Conservation (phyloP, 2,329 filamentous ascomycete genomes). For the Ceratocystis harringtonii region DNA sequence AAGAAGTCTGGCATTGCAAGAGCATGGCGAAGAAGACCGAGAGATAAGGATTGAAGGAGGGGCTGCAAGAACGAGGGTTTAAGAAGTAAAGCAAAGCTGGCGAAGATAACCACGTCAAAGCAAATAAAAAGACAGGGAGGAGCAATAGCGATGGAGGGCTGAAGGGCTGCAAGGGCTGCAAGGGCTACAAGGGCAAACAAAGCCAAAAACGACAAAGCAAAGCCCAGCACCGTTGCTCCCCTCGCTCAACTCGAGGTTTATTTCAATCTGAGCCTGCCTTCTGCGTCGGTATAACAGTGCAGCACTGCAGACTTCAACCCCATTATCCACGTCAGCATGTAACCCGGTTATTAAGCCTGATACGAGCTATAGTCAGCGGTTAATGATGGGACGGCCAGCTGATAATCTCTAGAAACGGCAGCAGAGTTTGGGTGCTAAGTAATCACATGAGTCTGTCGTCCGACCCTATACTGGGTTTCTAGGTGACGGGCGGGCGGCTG, state of each 20-base stretch:
- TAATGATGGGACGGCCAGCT: background rate
- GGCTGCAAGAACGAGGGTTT: background rate
- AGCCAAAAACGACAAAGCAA: no score
- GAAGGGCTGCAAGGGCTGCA: background rate
- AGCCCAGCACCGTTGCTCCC: no score
- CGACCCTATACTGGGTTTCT: no score
- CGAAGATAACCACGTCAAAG: background rate
- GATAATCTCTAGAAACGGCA: background rate
- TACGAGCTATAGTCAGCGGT: background rate
- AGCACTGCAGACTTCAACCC: background rate
- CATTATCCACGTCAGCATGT: background rate
- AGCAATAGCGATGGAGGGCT: no score
- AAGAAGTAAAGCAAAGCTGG: background rate
- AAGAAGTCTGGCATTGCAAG: conserved; percentile 47
- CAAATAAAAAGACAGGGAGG: background rate
- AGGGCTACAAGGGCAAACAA: background rate
- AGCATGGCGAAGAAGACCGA: conserved; percentile 6
- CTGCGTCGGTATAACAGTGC: background rate
- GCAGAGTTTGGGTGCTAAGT: background rate
- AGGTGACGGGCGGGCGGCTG: background rate
- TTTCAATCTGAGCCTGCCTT: background rate
- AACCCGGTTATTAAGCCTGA: background rate
- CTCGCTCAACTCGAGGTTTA: background rate
- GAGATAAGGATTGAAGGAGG: background rate
- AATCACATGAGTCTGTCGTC: background rate